Evolutionary conservation across 192 early-diverging fungal genomes (phyloP).

Genomic region (Gryganskiella cystojenkinii): DNA sequence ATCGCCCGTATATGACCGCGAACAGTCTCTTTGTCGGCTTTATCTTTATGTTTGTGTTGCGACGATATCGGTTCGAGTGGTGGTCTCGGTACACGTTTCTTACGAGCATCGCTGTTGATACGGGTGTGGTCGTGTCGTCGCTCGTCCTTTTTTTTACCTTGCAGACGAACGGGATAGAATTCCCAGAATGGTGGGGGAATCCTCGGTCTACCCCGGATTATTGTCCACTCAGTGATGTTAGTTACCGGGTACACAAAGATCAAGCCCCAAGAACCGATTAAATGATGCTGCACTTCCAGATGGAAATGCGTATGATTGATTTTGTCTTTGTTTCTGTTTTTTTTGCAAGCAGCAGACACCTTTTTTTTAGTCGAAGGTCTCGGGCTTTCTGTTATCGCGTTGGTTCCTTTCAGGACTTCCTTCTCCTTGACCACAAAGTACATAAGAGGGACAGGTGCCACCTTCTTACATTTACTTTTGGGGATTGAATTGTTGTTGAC

Average conservation of each 20-base stretch:
- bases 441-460: no score
- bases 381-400: no score
- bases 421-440: no score
- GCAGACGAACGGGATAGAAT: conserved; percentile 8
- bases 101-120: conserved; percentile 68
- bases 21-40: conserved; percentile 64
- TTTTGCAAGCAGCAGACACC: no score
- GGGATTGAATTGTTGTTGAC: no score
- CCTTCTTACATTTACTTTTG: no score
- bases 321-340: no score
- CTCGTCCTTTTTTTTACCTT: conserved; percentile 58
- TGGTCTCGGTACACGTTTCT: conserved; percentile 77
- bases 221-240: conserved; percentile 1
- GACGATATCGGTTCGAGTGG: conserved; percentile 61
- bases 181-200: conserved; percentile 47
- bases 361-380: no score
- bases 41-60: conserved; percentile 63
- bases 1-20: conserved; percentile 55
- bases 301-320: no score
- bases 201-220: background rate
- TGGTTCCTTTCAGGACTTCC: no score
- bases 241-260: no score
- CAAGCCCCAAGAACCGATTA: no score
- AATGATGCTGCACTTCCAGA: background rate
- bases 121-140: conserved; percentile 60